phyloP scores from a whole-genome alignment of 2,329 filamentous ascomycete species.

The Myriosclerotinia scirpicola region DNA sequence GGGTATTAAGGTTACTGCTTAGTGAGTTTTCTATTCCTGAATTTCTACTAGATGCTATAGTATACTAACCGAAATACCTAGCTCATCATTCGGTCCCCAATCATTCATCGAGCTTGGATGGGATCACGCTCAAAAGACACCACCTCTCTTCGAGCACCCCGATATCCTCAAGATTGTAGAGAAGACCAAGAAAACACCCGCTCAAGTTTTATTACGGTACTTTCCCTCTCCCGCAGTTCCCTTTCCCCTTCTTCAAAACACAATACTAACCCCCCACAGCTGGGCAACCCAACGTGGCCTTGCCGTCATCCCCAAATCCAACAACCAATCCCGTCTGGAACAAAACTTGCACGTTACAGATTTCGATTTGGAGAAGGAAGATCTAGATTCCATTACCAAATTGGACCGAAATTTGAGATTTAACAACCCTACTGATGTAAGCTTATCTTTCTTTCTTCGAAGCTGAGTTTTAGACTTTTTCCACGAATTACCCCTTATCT shows the following conservation, averaged over 20 bases:
- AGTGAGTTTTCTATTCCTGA: conserved; percentile 41
- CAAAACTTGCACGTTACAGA: conserved; percentile 66
- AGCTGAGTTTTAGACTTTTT: too few species aligned
- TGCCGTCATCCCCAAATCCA: conserved; percentile 80
- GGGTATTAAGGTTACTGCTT: conserved; percentile 75
- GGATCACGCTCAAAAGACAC: conserved; percentile 62
- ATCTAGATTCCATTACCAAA: conserved; percentile 64
- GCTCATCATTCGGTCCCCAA: conserved; percentile 76
- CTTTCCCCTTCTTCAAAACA: too few species aligned
- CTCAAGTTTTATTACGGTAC: conserved; percentile 68
- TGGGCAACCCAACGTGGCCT: conserved; percentile 84
- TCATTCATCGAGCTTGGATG: conserved; percentile 77
- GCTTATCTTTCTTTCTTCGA: neutral
- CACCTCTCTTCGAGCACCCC: conserved; percentile 70
- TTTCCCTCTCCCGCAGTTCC: neutral
- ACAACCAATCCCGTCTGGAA: conserved; percentile 54
- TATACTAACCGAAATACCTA: neutral
- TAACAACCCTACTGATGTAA: conserved; percentile 66
- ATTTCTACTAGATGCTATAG: neutral
- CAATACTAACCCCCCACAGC: conserved; percentile 43
- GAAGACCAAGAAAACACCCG: conserved; percentile 70
- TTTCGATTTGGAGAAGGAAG: conserved; percentile 65
- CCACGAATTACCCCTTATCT: conserved; percentile 8
- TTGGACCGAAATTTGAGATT: conserved; percentile 70
- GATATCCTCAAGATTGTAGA: conserved; percentile 63